phyloP scores from a whole-genome alignment of 2,329 filamentous ascomycete species.

The Amesomyces nigricolor region DNA sequence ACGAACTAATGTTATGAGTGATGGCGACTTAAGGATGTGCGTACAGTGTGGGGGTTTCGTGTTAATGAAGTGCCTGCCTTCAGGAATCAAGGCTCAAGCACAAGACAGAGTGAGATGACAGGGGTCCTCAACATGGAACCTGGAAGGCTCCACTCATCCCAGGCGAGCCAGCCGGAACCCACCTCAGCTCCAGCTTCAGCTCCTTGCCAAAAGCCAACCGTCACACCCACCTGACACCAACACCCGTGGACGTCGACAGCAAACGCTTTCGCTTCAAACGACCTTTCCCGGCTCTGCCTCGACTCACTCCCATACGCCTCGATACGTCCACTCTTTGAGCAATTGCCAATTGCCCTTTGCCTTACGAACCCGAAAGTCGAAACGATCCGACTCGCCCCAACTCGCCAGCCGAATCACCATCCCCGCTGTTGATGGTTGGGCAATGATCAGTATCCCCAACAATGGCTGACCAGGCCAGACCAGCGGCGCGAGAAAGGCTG shows the following conservation, averaged over 20 bases:
- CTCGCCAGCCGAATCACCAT: not conserved
- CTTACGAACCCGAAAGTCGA: not conserved
- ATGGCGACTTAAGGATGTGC: not conserved
- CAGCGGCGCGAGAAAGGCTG: slow-evolving; percentile 23
- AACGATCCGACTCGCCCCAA: not conserved
- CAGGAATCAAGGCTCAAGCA: too few relatives aligned
- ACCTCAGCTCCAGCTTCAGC: too few relatives aligned
- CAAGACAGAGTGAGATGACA: not conserved
- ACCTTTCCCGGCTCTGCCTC: too few relatives aligned
- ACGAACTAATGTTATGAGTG: not conserved
- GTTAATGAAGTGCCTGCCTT: not conserved
- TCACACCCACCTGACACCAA: too few relatives aligned
- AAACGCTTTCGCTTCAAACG: too few relatives aligned
- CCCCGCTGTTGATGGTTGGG: slow-evolving; percentile 16
- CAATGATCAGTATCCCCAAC: slow-evolving; percentile 29
- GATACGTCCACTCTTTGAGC: too few relatives aligned
- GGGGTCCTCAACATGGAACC: not conserved
- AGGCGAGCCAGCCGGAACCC: too few relatives aligned
- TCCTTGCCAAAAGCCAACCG: too few relatives aligned
- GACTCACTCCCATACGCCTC: too few relatives aligned
- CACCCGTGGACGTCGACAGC: too few relatives aligned
- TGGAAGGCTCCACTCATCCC: not conserved
- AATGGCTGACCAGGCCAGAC: slow-evolving; percentile 41
- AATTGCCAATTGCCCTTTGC: too few relatives aligned
- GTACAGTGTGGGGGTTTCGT: not conserved